phyloP scores from a whole-genome alignment of 129 eudicot species.

The Silybum marianum region DNA sequence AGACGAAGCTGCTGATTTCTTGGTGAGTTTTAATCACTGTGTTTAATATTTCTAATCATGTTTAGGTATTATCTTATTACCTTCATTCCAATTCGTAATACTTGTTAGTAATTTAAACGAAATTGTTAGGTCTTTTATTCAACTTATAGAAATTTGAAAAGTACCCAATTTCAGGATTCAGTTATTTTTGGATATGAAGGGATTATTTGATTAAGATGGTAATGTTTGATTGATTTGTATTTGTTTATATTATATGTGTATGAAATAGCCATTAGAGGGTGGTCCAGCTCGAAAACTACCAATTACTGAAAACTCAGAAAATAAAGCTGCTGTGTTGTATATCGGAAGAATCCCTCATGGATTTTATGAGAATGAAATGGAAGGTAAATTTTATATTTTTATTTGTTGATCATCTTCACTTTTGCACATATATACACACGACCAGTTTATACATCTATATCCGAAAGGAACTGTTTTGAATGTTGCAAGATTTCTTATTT shows the following conservation, averaged over 20 bases:
- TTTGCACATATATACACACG: neutral
- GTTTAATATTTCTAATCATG: neutral
- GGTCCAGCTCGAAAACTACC: conserved; percentile 78
- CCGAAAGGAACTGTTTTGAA: neutral
- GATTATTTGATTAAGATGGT: neutral
- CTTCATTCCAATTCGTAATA: neutral
- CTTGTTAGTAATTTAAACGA: neutral
- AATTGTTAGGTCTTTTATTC: neutral
- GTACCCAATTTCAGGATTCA: neutral
- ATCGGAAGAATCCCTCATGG: conserved; percentile 96
- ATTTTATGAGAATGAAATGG: conserved; percentile 92
- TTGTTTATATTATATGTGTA: conserved; percentile 7
- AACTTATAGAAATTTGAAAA: neutral
- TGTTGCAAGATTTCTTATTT: neutral
- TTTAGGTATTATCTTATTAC: neutral
- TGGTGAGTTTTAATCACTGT: conserved; percentile 42
- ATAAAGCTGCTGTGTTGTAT: conserved; percentile 71
- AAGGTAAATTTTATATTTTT: conserved; percentile 44
- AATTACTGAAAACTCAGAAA: conserved; percentile 40
- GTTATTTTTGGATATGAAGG: neutral
- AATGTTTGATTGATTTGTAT: conserved; percentile 6
- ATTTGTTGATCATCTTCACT: neutral
- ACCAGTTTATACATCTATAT: neutral
- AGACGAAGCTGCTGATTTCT: conserved; percentile 63
- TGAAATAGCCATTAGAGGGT: conserved; percentile 77